Evolutionary conservation across 208 protist genomes (phyloP), one percentile per base, ranked within the genome.

Genomic region (Wallacemonas sp.): DNA sequence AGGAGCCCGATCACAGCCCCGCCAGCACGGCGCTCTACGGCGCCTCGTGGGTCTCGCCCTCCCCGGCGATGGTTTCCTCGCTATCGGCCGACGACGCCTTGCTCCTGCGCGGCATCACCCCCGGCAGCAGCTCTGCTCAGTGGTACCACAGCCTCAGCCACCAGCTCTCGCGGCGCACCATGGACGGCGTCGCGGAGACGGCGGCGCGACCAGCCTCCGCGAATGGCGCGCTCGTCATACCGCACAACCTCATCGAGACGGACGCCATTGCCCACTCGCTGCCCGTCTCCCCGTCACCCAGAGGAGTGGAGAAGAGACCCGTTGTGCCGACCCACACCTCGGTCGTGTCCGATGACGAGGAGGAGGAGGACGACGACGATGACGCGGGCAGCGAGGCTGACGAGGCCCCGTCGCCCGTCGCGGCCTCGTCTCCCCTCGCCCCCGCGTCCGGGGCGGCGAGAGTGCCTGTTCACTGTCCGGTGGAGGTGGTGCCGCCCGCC

Each of bases 81-180:
- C 61, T 89, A 2, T 83, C 79, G 4, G 62, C 66, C 39, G 81
- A 88, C 25, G 86, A 92, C 10, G 52, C 63, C 7, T 33, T 92
- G 25, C 67, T 92, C 25, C 73, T 92, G 25, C 77, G 81, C 33
- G 86, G 86, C 20, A 70, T 87, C 36, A 57, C 75, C 4, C 81
- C 79, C 0, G 85, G 79, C 22, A 72, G 70, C 2, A 59, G 70
- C 32, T 81, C 70, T 50, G 85, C 77, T 29, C 72, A 65, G 33
- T 87, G 66, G 79, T 82, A 66, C 26, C 70, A 22, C 32, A 81
- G 70, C 23, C 76, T 77, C 57, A 74, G 41, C 16, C 48, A 22
- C 12, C 74, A 74, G 39, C 65, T 79, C 4, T 64, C 45, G 52
- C n/a, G 22, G 8, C 63, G 75, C 7, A 48, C 36, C 28, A 18